Base-by-base conservation (phyloP, 495 filamentous ascomycete genomes). In the Penicillium argentinense region DNA sequence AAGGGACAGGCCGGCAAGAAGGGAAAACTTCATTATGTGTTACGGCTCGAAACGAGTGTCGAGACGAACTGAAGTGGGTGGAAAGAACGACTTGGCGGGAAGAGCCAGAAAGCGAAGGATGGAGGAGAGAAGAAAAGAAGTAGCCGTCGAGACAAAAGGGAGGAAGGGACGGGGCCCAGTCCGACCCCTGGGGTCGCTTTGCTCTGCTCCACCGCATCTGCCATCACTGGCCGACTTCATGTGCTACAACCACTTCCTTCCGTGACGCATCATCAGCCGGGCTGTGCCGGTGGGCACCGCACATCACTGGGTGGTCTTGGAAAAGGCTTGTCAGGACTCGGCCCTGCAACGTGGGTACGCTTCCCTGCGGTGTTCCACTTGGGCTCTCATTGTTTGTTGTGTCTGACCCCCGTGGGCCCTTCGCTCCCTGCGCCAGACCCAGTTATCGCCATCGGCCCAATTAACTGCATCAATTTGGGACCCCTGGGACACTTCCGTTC, bases 1-100 rank as follows among this genome's bases (percentile, higher is more conserved):
- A 39, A 71, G 53, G 51, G 68, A 63, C 46, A 80, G 64, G 53
- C 74, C 76, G 29, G 77, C 73, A 21, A 78, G 48, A 49, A 72
- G 50, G 9, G 75, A 69, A 43, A 59, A 56, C 62, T 75, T 77
- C 73, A 76, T 76, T 33, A 46, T 68, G 61, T 49, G 41, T 36
- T 25, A 32, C 26, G 43, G 24, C 50, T 44, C 41, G 22, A 42
- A 50, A 28, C 50, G 39, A 47, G 34, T 42, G 49, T 50, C 19
- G 37, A 30, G 50, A 27, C 14, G 32, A 19, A 28, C 9, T 17
- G 21, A 43, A 0, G n/a, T n/a, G n/a, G n/a, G n/a, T n/a, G n/a
- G 46, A 59, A 59, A 24, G 53, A 56, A 46, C 30, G 58, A 66
- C 21, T 32, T 9, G 33, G 32, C 41, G 17, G 22, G 21, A 44